A percentile compares a stretch with the other conserved stretches of the same genome.
Evolutionary conservation across 257 asterid genomes (phyloP).

Genomic region (Leptodermis oblonga): DNA sequence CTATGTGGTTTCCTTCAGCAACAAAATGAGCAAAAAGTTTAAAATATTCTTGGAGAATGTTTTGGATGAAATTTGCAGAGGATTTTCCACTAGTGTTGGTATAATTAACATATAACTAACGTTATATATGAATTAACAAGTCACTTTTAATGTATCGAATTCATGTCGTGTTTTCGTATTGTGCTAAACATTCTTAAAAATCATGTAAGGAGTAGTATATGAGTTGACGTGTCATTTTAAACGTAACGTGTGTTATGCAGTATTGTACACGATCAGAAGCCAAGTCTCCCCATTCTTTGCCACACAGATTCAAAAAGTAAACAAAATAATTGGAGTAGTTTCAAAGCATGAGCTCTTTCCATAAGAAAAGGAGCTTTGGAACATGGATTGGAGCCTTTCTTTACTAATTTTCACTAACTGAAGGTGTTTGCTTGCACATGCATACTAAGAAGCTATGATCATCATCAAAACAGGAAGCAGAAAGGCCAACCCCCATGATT

Average conservation of each 20-base stretch:
- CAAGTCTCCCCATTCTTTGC: neutral
- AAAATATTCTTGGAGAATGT: neutral
- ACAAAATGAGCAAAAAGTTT: neutral
- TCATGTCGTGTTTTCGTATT: no score
- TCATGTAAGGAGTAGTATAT: no score
- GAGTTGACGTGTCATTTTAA: no score
- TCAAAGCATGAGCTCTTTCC: neutral
- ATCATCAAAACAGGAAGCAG: neutral
- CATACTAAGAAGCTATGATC: neutral
- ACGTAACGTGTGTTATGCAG: no score
- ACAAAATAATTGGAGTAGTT: slow-evolving; percentile 7
- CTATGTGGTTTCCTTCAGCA: neutral
- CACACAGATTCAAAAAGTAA: neutral
- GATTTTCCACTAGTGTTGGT: no score
- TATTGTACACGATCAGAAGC: neutral
- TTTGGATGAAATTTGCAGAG: neutral
- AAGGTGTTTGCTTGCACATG: slow-evolving; percentile 21
- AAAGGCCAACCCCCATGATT: slow-evolving; percentile 5
- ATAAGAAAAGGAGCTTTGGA: neutral
- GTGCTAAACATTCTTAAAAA: no score
- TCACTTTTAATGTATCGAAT: no score
- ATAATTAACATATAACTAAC: no score
- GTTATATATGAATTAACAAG: no score
- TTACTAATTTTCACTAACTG: neutral
- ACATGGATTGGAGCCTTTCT: neutral